A percentile compares a stretch with the other conserved stretches of the same genome.
Conservation (phyloP, 768 basidiomycete species). For the Agrocybe chaxingu region DNA sequence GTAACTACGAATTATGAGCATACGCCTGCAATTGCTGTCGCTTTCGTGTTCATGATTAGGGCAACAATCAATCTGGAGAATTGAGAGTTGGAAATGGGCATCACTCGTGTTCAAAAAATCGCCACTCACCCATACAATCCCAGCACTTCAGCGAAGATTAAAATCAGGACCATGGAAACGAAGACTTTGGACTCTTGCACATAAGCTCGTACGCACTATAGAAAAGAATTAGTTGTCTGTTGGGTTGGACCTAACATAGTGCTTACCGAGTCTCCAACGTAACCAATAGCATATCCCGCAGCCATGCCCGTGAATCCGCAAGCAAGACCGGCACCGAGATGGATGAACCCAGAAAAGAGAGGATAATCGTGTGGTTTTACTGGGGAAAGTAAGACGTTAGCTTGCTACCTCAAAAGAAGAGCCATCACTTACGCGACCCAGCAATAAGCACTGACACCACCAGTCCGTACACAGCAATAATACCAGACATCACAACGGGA, state of each 20-base stretch:
- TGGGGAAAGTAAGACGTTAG: constrained; percentile 25
- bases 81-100: background rate
- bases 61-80: constrained; percentile 75
- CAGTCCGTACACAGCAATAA: constrained; percentile 95
- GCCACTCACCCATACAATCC: constrained; percentile 72
- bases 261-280: constrained; percentile 89
- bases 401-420: background rate
- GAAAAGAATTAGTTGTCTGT: background rate
- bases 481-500: constrained; percentile 97
- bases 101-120: constrained; percentile 17
- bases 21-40: constrained; percentile 36
- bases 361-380: constrained; percentile 72
- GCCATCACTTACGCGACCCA: constrained; percentile 43
- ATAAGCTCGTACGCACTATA: constrained; percentile 86
- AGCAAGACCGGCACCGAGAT: constrained; percentile 85
- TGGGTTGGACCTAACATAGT: background rate
- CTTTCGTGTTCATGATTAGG: constrained; percentile 86
- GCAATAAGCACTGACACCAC: constrained; percentile 94
- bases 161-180: constrained; percentile 94
- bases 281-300: constrained; percentile 93
- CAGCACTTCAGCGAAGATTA: constrained; percentile 89
- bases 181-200: constrained; percentile 89
- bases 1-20: constrained; percentile 11
- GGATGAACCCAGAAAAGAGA: constrained; percentile 83
- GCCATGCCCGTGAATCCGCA: constrained; percentile 94